Evolutionary conservation across 768 basidiomycete genomes (phyloP), one percentile per base, ranked within the genome.

Genomic region (Terana coerulea): DNA sequence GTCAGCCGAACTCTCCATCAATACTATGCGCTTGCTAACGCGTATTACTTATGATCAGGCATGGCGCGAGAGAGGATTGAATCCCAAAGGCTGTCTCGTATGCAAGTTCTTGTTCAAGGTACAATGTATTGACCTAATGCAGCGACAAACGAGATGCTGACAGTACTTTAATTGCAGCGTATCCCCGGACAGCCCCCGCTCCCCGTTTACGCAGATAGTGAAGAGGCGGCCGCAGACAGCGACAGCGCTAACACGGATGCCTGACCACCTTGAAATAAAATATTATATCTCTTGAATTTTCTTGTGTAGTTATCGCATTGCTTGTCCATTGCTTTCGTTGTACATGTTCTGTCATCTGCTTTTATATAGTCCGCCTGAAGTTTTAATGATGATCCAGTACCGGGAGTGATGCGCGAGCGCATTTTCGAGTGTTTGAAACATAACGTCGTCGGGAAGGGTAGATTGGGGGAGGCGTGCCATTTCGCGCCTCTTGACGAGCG

Each of bases 51-150:
- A 2, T 30, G 28, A 15, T 6, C 56, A 89, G 83, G 84, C 82
- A 3, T 91, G 88, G 88, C 76, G 77, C 66, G 89, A 86, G 56
- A 72, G 70, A 53, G 92, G 93, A 0, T 62, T 86, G 35, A 86
- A 87, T 58, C 65, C 74, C 0, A 73, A 81, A 33, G 88, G 89
- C 1, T 85, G 78, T 63, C 71, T 83, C 30, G 91, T 97, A 22
- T 95, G 93, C 72, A 89, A 91, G 64, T 94, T 79, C 61, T 81
- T 84, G 0, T 88, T 97, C 65, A 83, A 87, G 70, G 90, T 91
- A 47, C 52, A 75, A 61, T 1, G 21, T 33, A 56, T 34, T 4
- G n/a, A 44, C 28, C 11, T 34, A 24, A 25, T 22, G 3, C 24
- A 26, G n/a, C n/a, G n/a, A 37, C 6, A 42, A 21, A 21, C 43